These are phyloP conservation scores for Hevea brasiliensis DNA, from an alignment of 345 rosid species.

Conservation along the genomic window DNA sequence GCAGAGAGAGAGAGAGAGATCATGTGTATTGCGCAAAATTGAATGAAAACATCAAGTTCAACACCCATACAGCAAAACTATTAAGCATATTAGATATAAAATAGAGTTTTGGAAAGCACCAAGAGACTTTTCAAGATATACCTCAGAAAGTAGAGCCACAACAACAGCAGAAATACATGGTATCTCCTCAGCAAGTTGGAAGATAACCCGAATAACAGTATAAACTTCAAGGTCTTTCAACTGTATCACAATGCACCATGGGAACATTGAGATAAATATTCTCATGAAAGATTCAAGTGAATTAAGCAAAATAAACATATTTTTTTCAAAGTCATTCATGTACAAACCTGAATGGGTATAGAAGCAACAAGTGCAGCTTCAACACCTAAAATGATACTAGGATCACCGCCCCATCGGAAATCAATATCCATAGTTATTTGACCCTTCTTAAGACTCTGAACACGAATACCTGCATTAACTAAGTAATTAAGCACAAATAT, in stretches of 20 bases:
- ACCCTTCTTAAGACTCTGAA: slow-evolving; percentile 95
- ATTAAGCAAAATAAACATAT: slow-evolving; percentile 1
- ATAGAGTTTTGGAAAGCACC: slow-evolving; percentile 3
- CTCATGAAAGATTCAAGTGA: background rate
- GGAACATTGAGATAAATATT: slow-evolving; percentile 11
- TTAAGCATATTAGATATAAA: too few relatives aligned
- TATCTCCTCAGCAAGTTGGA: slow-evolving; percentile 96
- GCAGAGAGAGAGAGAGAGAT: too few relatives aligned
- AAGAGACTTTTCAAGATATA: slow-evolving; percentile 26
- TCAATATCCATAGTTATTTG: slow-evolving; percentile 95
- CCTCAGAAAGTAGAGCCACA: slow-evolving; percentile 94
- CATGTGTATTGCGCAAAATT: too few relatives aligned
- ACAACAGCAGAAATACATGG: slow-evolving; percentile 99
- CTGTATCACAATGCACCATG: slow-evolving; percentile 46
- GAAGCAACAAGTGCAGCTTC: slow-evolving; percentile 96
- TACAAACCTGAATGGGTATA: slow-evolving; percentile 90
- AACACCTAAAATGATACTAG: slow-evolving; percentile 87
- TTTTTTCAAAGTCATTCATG: slow-evolving; percentile 3
- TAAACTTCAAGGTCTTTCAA: slow-evolving; percentile 97
- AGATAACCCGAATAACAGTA: slow-evolving; percentile 87
- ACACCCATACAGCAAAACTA: too few relatives aligned
- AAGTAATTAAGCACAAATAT: slow-evolving; percentile 19
- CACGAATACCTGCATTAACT: slow-evolving; percentile 77
- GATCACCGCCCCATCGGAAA: slow-evolving; percentile 99
- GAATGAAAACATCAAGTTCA: too few relatives aligned